Evolutionary conservation across 2,329 filamentous ascomycete genomes (phyloP), one percentile per base, ranked within the genome.

Genomic region (Colletotrichum tropicale): DNA sequence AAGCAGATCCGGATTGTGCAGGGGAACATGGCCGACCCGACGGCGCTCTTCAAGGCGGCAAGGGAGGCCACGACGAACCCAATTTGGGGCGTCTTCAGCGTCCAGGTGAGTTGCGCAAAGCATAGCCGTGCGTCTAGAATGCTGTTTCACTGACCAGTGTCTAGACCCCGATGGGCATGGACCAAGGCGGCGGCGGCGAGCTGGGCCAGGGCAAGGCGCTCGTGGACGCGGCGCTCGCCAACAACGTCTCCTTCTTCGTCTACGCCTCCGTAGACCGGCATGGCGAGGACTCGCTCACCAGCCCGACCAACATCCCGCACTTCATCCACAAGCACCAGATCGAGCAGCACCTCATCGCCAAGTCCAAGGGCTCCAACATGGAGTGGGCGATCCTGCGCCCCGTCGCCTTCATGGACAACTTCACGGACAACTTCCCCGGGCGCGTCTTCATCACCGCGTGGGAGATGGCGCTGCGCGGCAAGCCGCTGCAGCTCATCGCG

Each of bases 231-330:
- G 86, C 90, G 1, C 78, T 93, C 62, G 87, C 88, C 32, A 83
- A 90, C 36, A 86, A 86, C 13, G 89, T 93, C 64, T 85, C 88
- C 71, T 87, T 90, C 80, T 91, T 93, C 78, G 87, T 94, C 71
- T 93, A 92, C 82, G 88, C 87, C 1, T 91, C 89, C 55, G 90
- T 92, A 9, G 92, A 93, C 74, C 90, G 92, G 30, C 88, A 89
- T 61, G 91, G 91, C 24, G 86, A 88, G 66, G 86, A 86, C 55
- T 88, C 87, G 64, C 83, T 86, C 65, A 85, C 87, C 15, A 87
- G 87, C 77, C 86, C 89, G 0, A 93, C 91, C 4, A 76, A 86
- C 2, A 85, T 93, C 48, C 90, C 91, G 0, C 91, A 93, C 80
- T 94, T 93, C 81, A 86, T 86, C 73, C 85, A 82, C 81, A 93